phyloP scores from a whole-genome alignment of 108 stramenopile species.

The Skeletonema potamos region DNA sequence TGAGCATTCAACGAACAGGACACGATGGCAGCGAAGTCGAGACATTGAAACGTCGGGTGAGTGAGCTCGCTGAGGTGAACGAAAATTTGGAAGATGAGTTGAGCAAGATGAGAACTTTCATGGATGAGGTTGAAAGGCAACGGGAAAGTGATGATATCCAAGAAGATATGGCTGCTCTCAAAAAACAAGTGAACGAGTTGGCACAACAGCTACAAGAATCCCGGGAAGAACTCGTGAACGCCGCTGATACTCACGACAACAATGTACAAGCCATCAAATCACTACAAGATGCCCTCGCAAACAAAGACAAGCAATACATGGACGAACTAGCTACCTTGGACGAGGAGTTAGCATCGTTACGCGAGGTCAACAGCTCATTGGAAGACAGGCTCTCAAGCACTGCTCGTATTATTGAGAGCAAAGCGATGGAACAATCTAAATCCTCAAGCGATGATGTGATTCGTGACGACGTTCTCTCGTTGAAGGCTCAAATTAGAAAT shows the following conservation, averaged over 20 bases:
- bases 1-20: slow-evolving; percentile 1
- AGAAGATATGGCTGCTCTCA: background rate
- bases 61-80: background rate
- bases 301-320: background rate
- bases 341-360: slow-evolving; percentile 9
- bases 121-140: slow-evolving; percentile 9
- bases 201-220: background rate
- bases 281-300: slow-evolving; percentile 5
- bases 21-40: background rate
- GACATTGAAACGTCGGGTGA: background rate
- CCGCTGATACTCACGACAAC: background rate
- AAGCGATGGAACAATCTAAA: slow-evolving; percentile 2
- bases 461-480: slow-evolving; percentile 12
- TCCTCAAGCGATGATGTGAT: slow-evolving; percentile 16
- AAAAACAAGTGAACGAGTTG: background rate
- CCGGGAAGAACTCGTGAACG: background rate
- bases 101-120: background rate
- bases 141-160: background rate
- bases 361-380: background rate
- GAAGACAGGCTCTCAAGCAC: background rate
- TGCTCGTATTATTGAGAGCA: background rate
- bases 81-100: background rate
- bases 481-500: slow-evolving; percentile 25
- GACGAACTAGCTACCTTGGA: slow-evolving; percentile 13
- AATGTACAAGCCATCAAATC: background rate